phyloP scores from a whole-genome alignment of 805 yeast species.

The Novakomyces olei region DNA sequence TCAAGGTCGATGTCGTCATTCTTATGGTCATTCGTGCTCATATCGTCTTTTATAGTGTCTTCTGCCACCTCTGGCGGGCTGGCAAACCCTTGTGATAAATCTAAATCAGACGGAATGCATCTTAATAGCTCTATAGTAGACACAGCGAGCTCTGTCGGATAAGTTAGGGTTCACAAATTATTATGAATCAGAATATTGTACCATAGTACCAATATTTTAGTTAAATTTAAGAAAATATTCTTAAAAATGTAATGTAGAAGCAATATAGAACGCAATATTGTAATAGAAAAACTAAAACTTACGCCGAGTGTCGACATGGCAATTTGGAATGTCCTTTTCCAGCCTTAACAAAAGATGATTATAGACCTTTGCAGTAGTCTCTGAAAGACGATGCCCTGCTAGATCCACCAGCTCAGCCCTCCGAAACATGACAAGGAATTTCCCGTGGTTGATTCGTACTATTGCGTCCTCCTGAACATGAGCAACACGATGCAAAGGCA shows the following conservation, averaged over 20 bases:
- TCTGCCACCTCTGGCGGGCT: neutral
- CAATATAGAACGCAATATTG: too few species aligned
- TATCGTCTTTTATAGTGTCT: neutral
- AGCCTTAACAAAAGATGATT: constrained; percentile 25
- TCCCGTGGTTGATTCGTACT: constrained; percentile 38
- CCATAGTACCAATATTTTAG: too few species aligned
- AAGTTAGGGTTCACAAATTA: neutral
- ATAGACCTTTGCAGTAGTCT: constrained; percentile 42
- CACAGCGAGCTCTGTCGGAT: neutral
- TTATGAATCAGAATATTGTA: too few species aligned
- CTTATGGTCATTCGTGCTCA: neutral
- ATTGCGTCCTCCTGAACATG: constrained; percentile 14
- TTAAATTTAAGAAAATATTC: too few species aligned
- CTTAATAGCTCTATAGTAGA: constrained; percentile 1
- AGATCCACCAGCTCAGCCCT: constrained; percentile 38
- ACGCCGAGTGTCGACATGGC: neutral
- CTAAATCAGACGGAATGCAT: neutral
- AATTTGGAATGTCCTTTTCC: neutral
- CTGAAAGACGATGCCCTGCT: constrained; percentile 48
- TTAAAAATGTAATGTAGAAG: too few species aligned
- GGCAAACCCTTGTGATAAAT: neutral
- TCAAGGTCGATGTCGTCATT: constrained; percentile 1
- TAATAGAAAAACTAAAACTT: neutral
- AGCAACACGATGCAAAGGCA: neutral
- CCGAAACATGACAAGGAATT: constrained; percentile 48